Percentiles rank a stretch among this genome's conserved stretches.
Evolutionary conservation across 2,329 filamentous ascomycete genomes (phyloP).

Genomic region (Ceratocystis cacaofunesta): DNA sequence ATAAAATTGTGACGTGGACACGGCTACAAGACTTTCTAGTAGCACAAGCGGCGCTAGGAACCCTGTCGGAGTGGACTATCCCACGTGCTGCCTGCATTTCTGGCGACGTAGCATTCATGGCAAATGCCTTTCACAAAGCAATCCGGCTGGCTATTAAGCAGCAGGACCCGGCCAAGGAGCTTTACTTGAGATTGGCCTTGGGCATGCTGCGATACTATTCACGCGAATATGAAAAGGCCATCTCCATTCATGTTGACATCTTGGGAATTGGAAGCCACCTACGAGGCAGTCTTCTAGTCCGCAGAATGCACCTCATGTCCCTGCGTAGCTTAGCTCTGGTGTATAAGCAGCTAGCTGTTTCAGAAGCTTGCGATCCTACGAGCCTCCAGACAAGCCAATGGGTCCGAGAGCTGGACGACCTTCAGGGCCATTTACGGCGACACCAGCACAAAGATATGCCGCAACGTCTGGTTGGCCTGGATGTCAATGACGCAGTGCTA

Average conservation of each 20-base stretch:
- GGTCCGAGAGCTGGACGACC: constrained; percentile 25
- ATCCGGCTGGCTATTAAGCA: constrained; percentile 24
- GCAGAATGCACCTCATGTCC: constrained; percentile 28
- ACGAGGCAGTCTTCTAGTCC: constrained; percentile 27
- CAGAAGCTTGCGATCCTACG: constrained; percentile 20
- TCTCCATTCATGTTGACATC: constrained; percentile 26
- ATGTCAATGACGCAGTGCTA: constrained; percentile 29
- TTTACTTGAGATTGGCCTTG: constrained; percentile 27
- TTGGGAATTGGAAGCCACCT: constrained; percentile 27
- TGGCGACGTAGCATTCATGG: constrained; percentile 22
- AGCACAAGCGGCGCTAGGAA: constrained; percentile 23
- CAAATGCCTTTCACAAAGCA: constrained; percentile 23
- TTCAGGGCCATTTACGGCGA: constrained; percentile 26
- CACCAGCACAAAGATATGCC: constrained; percentile 29
- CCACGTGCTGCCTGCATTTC: constrained; percentile 28
- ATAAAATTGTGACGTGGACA: constrained; percentile 6
- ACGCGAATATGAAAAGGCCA: constrained; percentile 25
- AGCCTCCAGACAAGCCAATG: constrained; percentile 22
- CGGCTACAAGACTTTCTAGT: constrained; percentile 27
- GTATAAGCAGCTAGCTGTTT: constrained; percentile 25
- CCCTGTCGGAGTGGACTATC: constrained; percentile 27
- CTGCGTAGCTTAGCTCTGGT: constrained; percentile 28
- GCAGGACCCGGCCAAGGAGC: constrained; percentile 26
- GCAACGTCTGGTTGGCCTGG: constrained; percentile 28
- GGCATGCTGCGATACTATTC: constrained; percentile 26